Conservation (phyloP, 2,329 filamentous ascomycete species). For the Chaetomium olivaceum region DNA sequence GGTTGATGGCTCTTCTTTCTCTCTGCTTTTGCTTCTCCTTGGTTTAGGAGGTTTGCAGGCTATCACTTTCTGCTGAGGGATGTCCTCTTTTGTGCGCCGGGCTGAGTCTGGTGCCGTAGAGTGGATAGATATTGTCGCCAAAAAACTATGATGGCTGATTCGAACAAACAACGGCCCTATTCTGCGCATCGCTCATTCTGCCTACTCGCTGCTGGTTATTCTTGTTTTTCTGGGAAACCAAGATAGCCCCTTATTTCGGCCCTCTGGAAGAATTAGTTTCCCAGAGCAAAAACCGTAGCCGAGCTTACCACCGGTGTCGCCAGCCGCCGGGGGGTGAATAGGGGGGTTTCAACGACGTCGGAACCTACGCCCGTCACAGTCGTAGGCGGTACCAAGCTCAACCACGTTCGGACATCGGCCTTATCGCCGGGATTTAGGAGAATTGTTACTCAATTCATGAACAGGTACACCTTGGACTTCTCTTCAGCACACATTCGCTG, state of each 20-base stretch:
- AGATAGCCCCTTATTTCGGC: background rate
- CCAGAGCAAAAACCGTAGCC: no score
- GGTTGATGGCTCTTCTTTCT: background rate
- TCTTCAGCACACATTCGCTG: background rate
- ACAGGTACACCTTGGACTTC: no score
- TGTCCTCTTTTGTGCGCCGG: background rate
- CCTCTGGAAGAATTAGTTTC: background rate
- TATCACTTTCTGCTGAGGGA: background rate
- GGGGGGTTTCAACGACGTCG: constrained; percentile 11
- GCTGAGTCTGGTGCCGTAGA: background rate
- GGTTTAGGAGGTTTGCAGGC: background rate
- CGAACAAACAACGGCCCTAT: background rate
- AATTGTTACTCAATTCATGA: background rate
- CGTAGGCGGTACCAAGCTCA: constrained; percentile 6
- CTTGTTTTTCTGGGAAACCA: background rate
- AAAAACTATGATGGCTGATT: background rate
- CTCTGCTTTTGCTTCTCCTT: background rate
- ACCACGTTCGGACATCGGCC: background rate
- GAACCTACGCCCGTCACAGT: constrained; percentile 5
- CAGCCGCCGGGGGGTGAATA: background rate
- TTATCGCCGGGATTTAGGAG: background rate
- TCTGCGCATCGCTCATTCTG: background rate
- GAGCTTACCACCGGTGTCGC: background rate
- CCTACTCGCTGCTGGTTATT: background rate
- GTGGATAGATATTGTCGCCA: background rate